These are phyloP conservation scores for Cercospora zeina DNA, from an alignment of 2,329 filamentous ascomycete species.

Conservation along the genomic window DNA sequence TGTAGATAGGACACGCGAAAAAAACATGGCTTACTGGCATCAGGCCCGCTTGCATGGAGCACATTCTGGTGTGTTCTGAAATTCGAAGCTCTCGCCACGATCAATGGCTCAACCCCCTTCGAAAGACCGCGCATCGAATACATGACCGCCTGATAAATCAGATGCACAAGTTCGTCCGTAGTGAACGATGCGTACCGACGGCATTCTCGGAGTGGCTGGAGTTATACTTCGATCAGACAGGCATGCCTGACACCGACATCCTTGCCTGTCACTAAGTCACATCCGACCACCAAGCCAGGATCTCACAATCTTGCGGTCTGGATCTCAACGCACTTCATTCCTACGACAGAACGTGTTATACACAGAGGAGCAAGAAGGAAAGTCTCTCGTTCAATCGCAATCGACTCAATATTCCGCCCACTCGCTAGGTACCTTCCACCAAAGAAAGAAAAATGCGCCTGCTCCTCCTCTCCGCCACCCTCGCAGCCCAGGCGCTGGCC, in stretches of 20 bases:
- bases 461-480: slow-evolving; percentile 4
- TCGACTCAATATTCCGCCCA: background rate
- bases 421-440: background rate
- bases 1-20: background rate
- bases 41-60: background rate
- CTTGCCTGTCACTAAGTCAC: background rate
- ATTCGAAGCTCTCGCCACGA: background rate
- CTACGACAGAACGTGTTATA: background rate
- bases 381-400: background rate
- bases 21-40: background rate
- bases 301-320: background rate
- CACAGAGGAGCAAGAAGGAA: background rate
- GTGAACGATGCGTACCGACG: background rate
- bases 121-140: background rate
- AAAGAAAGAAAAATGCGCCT: background rate
- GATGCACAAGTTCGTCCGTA: background rate
- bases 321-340: background rate
- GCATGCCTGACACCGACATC: slow-evolving; percentile 7
- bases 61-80: background rate
- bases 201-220: background rate
- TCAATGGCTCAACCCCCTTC: background rate
- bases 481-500: slow-evolving; percentile 44
- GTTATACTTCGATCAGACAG: background rate
- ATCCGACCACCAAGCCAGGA: background rate
- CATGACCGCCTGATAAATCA: background rate